Evolutionary conservation across 1,284 basidiomycete species (phyloP), one percentile per base, ranked within the genome.

Genomic region (Naganishia liquefaciens): DNA sequence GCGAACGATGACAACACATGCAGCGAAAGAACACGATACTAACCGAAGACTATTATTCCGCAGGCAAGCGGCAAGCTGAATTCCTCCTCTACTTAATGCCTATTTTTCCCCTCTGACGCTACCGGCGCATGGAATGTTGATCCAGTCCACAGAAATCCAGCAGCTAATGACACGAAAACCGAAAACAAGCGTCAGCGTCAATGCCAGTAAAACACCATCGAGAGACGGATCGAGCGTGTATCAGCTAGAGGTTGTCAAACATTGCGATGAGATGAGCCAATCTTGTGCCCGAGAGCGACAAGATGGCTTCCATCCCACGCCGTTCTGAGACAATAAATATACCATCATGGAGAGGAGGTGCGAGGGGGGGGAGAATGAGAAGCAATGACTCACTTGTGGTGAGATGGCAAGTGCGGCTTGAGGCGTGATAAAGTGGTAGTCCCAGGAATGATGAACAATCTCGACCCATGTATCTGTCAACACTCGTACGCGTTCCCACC

Each of bases 311-410:
- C 19, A 44, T 37, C 33, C 39, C 51, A n/a, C 42, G 49, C 52
- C 53, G 58, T 65, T 68, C 67, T 68, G 67, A 68, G 67, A 68
- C 67, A 68, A 68, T 68, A 65, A 68, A 68, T 68, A 68, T 65
- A 62, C 47, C 67, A 68, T 68, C 67, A 68, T 65, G 51, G 19
- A 42, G 39, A 42, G 44, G n/a, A 37, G n/a, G 27, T 25, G 49
- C 27, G 49, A 44, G 30, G 30, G 47, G 15, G 15, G 10, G 19
- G n/a, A n/a, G 37, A 28, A 3, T 6, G 9, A 49, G 5, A 21
- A 7, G 43, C 28, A 23, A 17, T n/a, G 23, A 53, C 51, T 37
- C 51, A 33, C 51, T 19, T 39, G 21, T 25, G 21, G 23, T 23
- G 3, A 25, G 47, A 27, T 27, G 23, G 21, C 13, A n/a, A n/a